These are phyloP conservation scores for Carex myosuroides DNA, from an alignment of 176 grass and related monocot species.

Conservation along the genomic window DNA sequence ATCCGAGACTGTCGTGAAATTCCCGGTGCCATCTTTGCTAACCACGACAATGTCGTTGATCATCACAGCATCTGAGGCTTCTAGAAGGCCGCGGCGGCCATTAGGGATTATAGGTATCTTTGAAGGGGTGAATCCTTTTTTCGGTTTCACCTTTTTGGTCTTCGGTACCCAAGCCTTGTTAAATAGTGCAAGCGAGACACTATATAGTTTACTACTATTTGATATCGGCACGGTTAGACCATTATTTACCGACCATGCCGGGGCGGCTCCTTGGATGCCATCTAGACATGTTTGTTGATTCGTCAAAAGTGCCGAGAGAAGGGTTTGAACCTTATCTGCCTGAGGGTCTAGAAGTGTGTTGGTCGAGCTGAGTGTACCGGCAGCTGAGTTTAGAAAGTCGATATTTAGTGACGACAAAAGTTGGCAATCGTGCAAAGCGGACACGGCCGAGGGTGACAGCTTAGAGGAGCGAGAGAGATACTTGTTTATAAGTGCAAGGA, in stretches of 20 bases:
- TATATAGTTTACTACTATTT: constrained; percentile 76
- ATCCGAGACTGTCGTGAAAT: constrained; percentile 51
- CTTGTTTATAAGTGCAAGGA: constrained; percentile 51
- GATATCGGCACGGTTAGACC: constrained; percentile 56
- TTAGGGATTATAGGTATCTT: constrained; percentile 22
- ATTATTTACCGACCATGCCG: constrained; percentile 72
- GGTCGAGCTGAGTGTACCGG: constrained; percentile 36
- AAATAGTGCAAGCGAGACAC: constrained; percentile 86
- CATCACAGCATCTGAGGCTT: constrained; percentile 26
- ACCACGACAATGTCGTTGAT: constrained; percentile 43
- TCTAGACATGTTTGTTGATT: constrained; percentile 97
- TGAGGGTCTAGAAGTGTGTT: constrained; percentile 66
- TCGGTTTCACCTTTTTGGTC: constrained; percentile 22
- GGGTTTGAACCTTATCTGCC: constrained; percentile 62
- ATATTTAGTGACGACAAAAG: constrained; percentile 69
- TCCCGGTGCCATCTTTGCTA: constrained; percentile 54
- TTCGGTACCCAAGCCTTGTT: constrained; percentile 67
- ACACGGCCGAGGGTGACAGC: constrained; percentile 42
- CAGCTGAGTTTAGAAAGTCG: constrained; percentile 63
- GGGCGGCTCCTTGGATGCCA: constrained; percentile 56
- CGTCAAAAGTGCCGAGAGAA: constrained; percentile 80
- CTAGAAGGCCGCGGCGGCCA: constrained; percentile 43
- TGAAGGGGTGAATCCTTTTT: not conserved
- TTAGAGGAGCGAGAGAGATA: constrained; percentile 40
- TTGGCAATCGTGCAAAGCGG: constrained; percentile 72